Percentiles rank a stretch among this genome's conserved stretches.
Conservation (phyloP, 352 stramenopile genomes). For the Phytophthora cactorum region DNA sequence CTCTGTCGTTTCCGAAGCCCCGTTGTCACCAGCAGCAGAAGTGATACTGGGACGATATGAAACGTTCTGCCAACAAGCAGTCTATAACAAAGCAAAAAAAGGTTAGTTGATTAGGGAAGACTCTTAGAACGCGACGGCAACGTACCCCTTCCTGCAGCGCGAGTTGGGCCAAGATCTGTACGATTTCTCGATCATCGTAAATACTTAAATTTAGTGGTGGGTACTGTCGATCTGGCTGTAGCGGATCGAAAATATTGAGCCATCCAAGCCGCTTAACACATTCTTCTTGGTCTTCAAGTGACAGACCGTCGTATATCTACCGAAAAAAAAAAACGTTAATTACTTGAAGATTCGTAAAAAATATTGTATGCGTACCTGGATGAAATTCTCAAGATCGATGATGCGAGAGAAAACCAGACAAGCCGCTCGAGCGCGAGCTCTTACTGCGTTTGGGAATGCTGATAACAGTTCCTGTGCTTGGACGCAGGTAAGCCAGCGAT, state of each 20-base stretch:
- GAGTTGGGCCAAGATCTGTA: conserved; percentile 80
- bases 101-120: too few relatives aligned
- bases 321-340: neutral
- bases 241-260: conserved; percentile 86
- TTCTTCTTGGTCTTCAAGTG: conserved; percentile 59
- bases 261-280: conserved; percentile 74
- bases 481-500: conserved; percentile 57
- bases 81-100: neutral
- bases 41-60: conserved; percentile 29
- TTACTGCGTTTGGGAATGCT: conserved; percentile 53
- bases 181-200: conserved; percentile 78
- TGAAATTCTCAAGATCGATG: conserved; percentile 82
- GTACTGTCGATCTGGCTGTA: conserved; percentile 79
- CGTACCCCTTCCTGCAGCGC: conserved; percentile 69
- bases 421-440: conserved; percentile 55
- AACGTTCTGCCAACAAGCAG: conserved; percentile 11
- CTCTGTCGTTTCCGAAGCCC: conserved; percentile 1
- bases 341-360: neutral
- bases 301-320: conserved; percentile 62
- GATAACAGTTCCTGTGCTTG: conserved; percentile 52
- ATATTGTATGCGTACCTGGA: conserved; percentile 39
- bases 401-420: conserved; percentile 70
- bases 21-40: neutral
- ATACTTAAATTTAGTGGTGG: conserved; percentile 70
- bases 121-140: neutral